Base-by-base conservation (phyloP, 495 filamentous ascomycete species). In the Podospora anserina region DNA sequence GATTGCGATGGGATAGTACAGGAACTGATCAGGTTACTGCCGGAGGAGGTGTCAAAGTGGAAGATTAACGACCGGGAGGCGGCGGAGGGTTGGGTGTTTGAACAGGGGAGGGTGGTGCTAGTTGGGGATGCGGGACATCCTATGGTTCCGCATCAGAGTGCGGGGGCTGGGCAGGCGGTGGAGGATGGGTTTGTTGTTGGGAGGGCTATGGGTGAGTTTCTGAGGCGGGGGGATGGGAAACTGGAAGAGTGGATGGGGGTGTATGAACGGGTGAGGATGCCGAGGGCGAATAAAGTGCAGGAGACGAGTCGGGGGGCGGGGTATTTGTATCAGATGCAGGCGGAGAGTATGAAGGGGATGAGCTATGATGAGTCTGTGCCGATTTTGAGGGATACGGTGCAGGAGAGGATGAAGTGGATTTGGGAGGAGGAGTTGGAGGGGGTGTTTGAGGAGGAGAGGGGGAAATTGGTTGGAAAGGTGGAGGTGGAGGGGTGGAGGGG, bases 121-220 rank as follows among this genome's bases (percentile, higher is more conserved):
- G 58, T 80, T 28, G 80, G 80, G 13, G 81, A 82, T 69, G 76
- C 81, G 5, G 79, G 81, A 6, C 80, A 82, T 54, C 80, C 73
- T 0, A 68, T 68, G 70, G 55, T 69, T 7, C 72, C 72, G 2
- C 72, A 74, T 26, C 72, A 74, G 54, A 66, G 67, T 32, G 69
- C 76, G 27, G 78, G 77, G 6, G 78, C 77, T 2, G 79, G 79
- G 18, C 78, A 80, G 62, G 72, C 78, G 1, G 75, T 82, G 63
- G 80, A 81, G 68, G 78, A 81, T 60, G 79, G 72, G 19, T 82
- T 77, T 69, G 73, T 81, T 20, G 71, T 82, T 30, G 77, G 74
- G 7, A 75, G 74, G 13, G 74, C 75, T 0, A 27, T 82, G 5
- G 55, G 68, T 11, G 78, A 79, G 39, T 75, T 74, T 60, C 67